Evolutionary conservation across 1,284 basidiomycete species (phyloP).

Genomic region (Pyrrhoderma lamaoense): DNA sequence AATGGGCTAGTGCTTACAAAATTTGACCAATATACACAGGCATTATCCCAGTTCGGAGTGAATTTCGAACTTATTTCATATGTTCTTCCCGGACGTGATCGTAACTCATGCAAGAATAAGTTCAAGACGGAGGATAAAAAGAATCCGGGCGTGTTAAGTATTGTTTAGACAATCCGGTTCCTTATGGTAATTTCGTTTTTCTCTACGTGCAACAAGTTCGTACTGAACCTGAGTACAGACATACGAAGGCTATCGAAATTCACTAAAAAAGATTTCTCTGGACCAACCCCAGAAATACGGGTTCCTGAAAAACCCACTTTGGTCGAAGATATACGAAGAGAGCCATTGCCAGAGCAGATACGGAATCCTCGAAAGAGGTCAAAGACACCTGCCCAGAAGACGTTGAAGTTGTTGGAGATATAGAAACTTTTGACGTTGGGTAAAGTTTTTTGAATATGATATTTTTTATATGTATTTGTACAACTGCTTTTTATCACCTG

Average conservation of each 20-base stretch:
- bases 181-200: conserved; percentile 47
- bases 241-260: conserved; percentile 61
- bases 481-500: not conserved
- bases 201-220: not conserved
- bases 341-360: not conserved
- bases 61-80: conserved; percentile 89
- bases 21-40: conserved; percentile 37
- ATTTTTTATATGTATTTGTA: not conserved
- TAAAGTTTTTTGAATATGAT: not conserved
- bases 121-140: conserved; percentile 83
- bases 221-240: conserved; percentile 34
- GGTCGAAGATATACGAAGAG: conserved; percentile 7
- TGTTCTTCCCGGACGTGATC: conserved; percentile 76
- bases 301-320: conserved; percentile 29
- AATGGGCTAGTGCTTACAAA: not conserved
- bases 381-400: conserved; percentile 12
- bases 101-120: conserved; percentile 86
- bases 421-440: conserved; percentile 12
- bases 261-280: conserved; percentile 77
- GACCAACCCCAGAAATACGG: conserved; percentile 64
- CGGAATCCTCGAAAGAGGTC: conserved; percentile 9
- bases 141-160: conserved; percentile 63
- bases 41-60: conserved; percentile 80
- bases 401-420: conserved; percentile 17
- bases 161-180: conserved; percentile 57